Evolutionary conservation across 495 filamentous ascomycete species (phyloP).

Genomic region (Penicillium steckii): DNA sequence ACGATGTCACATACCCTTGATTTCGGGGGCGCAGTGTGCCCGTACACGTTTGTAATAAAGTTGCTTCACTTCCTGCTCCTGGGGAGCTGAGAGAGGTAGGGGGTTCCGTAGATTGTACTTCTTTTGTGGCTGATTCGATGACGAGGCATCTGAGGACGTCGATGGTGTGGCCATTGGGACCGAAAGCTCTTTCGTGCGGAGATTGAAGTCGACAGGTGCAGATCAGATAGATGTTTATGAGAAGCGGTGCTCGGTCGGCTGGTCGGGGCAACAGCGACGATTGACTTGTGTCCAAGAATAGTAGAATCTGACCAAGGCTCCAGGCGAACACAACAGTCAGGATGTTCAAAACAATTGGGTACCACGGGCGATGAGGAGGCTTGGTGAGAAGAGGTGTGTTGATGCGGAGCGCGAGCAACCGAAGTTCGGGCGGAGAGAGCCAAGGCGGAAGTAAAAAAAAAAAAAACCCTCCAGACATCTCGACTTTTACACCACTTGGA

Average conservation of each 20-base stretch:
- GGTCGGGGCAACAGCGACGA: background rate
- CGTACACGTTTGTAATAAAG: slow-evolving; percentile 88
- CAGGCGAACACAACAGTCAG: background rate
- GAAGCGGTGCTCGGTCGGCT: slow-evolving; percentile 3
- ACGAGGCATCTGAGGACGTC: slow-evolving; percentile 18
- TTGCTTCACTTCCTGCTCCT: slow-evolving; percentile 88
- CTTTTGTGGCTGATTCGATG: slow-evolving; percentile 12
- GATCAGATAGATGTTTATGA: slow-evolving; percentile 8
- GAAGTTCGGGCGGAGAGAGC: slow-evolving; percentile 27
- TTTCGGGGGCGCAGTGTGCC: slow-evolving; percentile 74
- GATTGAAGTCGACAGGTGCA: slow-evolving; percentile 16
- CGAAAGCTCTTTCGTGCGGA: slow-evolving; percentile 11
- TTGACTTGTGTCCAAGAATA: background rate
- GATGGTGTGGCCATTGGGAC: slow-evolving; percentile 26
- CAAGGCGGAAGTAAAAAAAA: slow-evolving; percentile 26
- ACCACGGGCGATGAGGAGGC: background rate
- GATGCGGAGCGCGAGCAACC: slow-evolving; percentile 30
- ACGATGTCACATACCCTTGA: slow-evolving; percentile 62
- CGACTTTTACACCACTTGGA: slow-evolving; percentile 9
- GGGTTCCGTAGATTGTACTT: slow-evolving; percentile 67
- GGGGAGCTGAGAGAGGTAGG: slow-evolving; percentile 84
- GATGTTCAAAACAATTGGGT: slow-evolving; percentile 1
- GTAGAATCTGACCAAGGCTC: background rate
- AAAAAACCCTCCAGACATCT: slow-evolving; percentile 24
- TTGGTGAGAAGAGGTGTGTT: slow-evolving; percentile 18